Base-by-base conservation (phyloP, 1,139 yeast genomes). In the Pichia sp. region DNA sequence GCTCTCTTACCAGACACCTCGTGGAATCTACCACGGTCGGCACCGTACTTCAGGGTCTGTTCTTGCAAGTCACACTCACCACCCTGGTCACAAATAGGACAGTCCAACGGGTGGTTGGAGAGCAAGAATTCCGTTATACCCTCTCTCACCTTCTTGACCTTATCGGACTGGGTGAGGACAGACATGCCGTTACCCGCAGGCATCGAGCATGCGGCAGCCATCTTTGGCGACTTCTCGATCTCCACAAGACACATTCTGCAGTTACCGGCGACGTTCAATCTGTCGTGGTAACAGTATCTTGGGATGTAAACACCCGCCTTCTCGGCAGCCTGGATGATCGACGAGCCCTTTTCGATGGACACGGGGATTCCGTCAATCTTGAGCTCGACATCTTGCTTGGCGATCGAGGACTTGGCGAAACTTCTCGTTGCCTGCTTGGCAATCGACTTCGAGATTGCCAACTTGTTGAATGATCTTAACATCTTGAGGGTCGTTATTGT, bases 161-260 rank as follows among this genome's bases (percentile, higher is more conserved):
- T 82, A 64, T 87, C 95, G 41, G 87, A 76, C 69, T 85, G 82
- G 54, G 96, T 89, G 68, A 85, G 82, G 55, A 89, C 92, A 54
- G 87, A 90, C 95, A 88, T 88, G 52, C 96, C 96, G 59, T 85
- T 84, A 67, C 84, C 87, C 16, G 87, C 96, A 40, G 96, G 96
- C 84, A 86, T 85, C 53, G 95, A 93, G 76, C 96, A 89, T 13
- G 95, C 87, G 6, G 96, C 96, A 62, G 88, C 88, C 67, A 90
- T 84, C 72, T 89, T 89, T 54, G 96, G 96, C 68, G 93, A 90
- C 70, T 88, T 82, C 72, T 89, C 96, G 55, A 89, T 88, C 66
- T 89, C 96, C 52, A 89, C 96, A 51, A 89, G 80, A 72, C 96
- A 89, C 96, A 89, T 89, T 74, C 96, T 85, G 72, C 96, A 89